These are phyloP conservation scores for Oropetium thomaeum DNA, from an alignment of 176 grass and related monocot genomes.

Conservation along the genomic window DNA sequence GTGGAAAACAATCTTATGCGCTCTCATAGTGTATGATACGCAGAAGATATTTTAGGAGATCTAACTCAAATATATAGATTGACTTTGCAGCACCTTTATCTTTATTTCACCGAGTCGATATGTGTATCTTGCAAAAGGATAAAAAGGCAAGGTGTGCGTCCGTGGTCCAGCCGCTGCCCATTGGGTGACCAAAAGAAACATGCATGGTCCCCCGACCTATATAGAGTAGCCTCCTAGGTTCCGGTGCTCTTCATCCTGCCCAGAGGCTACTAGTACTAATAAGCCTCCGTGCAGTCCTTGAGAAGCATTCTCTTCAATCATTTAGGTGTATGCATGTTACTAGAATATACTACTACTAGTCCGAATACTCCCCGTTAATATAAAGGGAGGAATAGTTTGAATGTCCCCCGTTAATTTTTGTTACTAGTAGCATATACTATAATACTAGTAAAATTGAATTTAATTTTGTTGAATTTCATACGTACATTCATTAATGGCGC, in stretches of 20 bases:
- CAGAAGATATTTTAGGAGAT: background rate
- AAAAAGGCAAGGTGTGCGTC: slow-evolving; percentile 35
- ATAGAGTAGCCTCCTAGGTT: slow-evolving; percentile 49
- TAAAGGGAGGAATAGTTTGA: no score
- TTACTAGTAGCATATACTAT: no score
- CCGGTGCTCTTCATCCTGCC: slow-evolving; percentile 12
- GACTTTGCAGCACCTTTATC: background rate
- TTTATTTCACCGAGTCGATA: background rate
- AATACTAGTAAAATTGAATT: no score
- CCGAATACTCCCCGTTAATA: no score
- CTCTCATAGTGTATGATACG: background rate
- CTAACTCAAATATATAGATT: no score
- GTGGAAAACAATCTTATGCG: no score
- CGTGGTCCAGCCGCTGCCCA: slow-evolving; percentile 32
- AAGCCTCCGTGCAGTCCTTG: background rate
- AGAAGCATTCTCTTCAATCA: background rate
- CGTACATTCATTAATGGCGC: no score
- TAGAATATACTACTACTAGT: no score
- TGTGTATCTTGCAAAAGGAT: slow-evolving; percentile 33
- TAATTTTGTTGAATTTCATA: no score
- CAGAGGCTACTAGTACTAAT: background rate
- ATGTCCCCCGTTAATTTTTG: no score
- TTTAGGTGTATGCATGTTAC: no score
- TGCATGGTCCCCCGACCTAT: slow-evolving; percentile 53
- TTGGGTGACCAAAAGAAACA: slow-evolving; percentile 38